Conservation (phyloP, 1,139 yeast genomes). For the Hansenula sp. region DNA sequence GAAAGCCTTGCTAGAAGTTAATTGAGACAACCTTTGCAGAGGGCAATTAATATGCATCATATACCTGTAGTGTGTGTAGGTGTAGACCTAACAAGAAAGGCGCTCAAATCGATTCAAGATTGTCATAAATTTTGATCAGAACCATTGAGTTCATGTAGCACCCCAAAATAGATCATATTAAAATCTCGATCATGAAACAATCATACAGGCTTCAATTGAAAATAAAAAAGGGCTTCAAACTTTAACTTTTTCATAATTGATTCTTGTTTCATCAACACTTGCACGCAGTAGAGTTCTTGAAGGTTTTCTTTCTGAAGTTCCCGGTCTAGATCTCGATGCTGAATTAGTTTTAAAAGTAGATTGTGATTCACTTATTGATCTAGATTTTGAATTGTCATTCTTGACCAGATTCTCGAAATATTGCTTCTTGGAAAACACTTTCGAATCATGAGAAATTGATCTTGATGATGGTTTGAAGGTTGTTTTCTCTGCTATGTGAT, state of each 20-base stretch:
- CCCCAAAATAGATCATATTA: too few relatives aligned
- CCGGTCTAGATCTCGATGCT: slow-evolving; percentile 1
- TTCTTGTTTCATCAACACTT: slow-evolving; percentile 14
- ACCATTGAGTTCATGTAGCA: too few relatives aligned
- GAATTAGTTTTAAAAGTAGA: neutral
- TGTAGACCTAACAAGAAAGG: too few relatives aligned
- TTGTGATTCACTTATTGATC: neutral
- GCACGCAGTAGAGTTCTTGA: slow-evolving; percentile 19
- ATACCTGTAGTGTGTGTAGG: too few relatives aligned
- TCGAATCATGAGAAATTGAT: slow-evolving; percentile 1
- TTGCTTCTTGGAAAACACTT: slow-evolving; percentile 7
- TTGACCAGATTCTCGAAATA: slow-evolving; percentile 12
- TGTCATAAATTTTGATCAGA: too few relatives aligned
- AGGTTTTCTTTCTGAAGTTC: slow-evolving; percentile 7
- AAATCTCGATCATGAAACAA: too few relatives aligned
- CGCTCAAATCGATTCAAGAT: too few relatives aligned
- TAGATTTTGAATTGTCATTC: neutral
- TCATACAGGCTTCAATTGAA: too few relatives aligned
- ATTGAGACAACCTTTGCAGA: too few relatives aligned
- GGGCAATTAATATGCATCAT: too few relatives aligned
- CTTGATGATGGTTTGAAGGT: neutral
- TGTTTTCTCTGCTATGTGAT: neutral
- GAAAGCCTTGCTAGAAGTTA: too few relatives aligned
- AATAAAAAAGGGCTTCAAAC: slow-evolving; percentile 3
- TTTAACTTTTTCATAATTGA: slow-evolving; percentile 18